Conservation (phyloP, 2,329 filamentous ascomycete species). For the Plectosphaerella sp. region DNA sequence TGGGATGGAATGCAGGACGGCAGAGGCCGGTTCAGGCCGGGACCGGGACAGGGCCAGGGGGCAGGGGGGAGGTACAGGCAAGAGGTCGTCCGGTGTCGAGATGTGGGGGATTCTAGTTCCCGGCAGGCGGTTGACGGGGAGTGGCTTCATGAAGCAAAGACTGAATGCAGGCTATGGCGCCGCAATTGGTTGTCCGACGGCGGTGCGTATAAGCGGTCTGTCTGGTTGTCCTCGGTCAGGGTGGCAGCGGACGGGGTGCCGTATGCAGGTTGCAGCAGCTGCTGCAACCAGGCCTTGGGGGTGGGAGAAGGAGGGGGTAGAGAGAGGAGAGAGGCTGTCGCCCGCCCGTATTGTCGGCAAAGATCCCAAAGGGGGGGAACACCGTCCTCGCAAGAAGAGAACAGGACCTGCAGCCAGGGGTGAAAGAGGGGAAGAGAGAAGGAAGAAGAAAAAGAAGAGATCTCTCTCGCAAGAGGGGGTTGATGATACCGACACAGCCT, state of each 20-base stretch:
- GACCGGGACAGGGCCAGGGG: no score
- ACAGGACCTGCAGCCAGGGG: slow-evolving; percentile 3
- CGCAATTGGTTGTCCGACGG: slow-evolving; percentile 31
- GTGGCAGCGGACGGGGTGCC: slow-evolving; percentile 25
- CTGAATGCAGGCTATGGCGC: slow-evolving; percentile 41
- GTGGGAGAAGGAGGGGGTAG: slow-evolving; percentile 16
- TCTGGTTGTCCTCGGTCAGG: slow-evolving; percentile 24
- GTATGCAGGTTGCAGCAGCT: slow-evolving; percentile 23
- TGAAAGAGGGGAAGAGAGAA: neutral
- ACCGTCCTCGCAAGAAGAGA: slow-evolving; percentile 2
- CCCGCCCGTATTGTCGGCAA: slow-evolving; percentile 15
- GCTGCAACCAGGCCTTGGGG: slow-evolving; percentile 16
- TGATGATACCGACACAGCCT: slow-evolving; percentile 1
- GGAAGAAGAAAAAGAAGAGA: neutral
- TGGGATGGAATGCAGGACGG: slow-evolving; percentile 8
- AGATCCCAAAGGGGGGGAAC: slow-evolving; percentile 9
- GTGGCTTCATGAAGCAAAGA: slow-evolving; percentile 37
- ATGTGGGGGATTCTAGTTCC: slow-evolving; percentile 22
- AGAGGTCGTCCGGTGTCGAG: slow-evolving; percentile 9
- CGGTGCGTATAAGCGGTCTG: slow-evolving; percentile 23
- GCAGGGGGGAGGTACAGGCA: no score
- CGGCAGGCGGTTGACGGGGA: slow-evolving; percentile 23
- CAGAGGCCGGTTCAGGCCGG: no score
- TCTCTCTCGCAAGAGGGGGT: no score
- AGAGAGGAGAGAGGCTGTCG: slow-evolving; percentile 4